Conservation (phyloP, 306 rosid species). For the Dalbergia cultrata region DNA sequence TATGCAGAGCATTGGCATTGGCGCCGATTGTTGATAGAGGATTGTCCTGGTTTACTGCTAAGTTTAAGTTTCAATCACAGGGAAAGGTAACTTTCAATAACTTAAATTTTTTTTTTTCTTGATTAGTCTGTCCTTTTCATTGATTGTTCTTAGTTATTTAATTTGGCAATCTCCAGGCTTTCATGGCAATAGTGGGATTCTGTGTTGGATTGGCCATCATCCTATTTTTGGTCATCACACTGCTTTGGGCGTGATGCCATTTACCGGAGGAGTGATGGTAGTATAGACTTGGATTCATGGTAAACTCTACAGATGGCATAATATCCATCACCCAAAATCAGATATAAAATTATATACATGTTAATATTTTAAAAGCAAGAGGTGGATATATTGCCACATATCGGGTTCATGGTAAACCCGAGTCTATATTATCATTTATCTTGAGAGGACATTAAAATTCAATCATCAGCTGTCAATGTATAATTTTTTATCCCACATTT, state of each 20-base stretch:
- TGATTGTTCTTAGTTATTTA: conserved; percentile 15
- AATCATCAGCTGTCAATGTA: background rate
- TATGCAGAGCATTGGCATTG: conserved; percentile 85
- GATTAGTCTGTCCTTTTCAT: background rate
- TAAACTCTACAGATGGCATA: too few relatives aligned
- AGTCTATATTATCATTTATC: too few relatives aligned
- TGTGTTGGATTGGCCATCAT: conserved; percentile 77
- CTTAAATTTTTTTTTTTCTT: background rate
- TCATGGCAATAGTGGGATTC: conserved; percentile 68
- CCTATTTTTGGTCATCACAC: conserved; percentile 71
- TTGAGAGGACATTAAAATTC: background rate
- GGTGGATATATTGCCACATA: too few relatives aligned
- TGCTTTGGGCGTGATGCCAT: conserved; percentile 73
- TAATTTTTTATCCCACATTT: background rate
- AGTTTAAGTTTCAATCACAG: conserved; percentile 80
- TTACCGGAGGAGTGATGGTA: background rate
- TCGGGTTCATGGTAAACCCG: too few relatives aligned
- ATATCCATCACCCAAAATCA: too few relatives aligned
- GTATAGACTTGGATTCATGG: too few relatives aligned
- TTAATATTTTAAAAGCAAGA: too few relatives aligned
- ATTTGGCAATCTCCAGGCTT: conserved; percentile 67
- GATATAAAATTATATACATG: too few relatives aligned
- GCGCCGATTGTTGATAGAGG: conserved; percentile 87
- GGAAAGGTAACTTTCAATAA: conserved; percentile 62
- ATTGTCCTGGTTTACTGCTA: conserved; percentile 80